These are phyloP conservation scores for Trichoderma oligosporum DNA, from an alignment of 2,329 filamentous ascomycete species.

Conservation along the genomic window DNA sequence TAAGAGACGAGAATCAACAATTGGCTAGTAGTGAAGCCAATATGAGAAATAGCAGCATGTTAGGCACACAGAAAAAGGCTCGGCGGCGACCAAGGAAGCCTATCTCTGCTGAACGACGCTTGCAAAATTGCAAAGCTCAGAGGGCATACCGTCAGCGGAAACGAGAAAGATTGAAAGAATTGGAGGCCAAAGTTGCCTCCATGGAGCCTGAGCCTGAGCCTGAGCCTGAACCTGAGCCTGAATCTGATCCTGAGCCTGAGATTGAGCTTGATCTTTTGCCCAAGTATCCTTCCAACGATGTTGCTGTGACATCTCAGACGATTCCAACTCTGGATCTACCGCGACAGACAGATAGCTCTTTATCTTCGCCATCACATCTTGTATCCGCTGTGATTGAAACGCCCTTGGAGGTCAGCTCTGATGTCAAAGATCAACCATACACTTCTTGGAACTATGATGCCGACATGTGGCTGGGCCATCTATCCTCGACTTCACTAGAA, in stretches of 20 bases:
- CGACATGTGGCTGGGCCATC: background rate
- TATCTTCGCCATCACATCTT: background rate
- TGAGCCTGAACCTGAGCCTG: background rate
- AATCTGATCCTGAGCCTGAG: no score
- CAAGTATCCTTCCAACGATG: no score
- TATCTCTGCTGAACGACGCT: background rate
- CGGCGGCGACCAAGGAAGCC: background rate
- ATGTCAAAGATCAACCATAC: background rate
- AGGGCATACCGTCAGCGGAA: slow-evolving; percentile 3
- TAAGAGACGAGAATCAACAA: background rate
- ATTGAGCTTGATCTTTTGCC: no score
- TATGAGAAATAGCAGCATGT: background rate
- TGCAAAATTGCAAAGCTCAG: slow-evolving; percentile 4
- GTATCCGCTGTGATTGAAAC: background rate
- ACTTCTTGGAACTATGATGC: background rate
- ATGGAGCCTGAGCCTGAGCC: background rate
- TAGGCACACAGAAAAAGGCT: background rate
- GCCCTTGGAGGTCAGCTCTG: no score
- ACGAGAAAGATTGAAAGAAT: background rate
- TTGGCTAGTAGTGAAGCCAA: background rate
- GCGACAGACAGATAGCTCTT: no score
- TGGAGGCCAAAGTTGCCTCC: background rate
- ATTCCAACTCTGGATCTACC: background rate
- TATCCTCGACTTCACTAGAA: background rate
- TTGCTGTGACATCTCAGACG: background rate